These are phyloP conservation scores for Erythrobasidium hasegawianum DNA, from an alignment of 1,284 basidiomycete genomes.

Conservation along the genomic window DNA sequence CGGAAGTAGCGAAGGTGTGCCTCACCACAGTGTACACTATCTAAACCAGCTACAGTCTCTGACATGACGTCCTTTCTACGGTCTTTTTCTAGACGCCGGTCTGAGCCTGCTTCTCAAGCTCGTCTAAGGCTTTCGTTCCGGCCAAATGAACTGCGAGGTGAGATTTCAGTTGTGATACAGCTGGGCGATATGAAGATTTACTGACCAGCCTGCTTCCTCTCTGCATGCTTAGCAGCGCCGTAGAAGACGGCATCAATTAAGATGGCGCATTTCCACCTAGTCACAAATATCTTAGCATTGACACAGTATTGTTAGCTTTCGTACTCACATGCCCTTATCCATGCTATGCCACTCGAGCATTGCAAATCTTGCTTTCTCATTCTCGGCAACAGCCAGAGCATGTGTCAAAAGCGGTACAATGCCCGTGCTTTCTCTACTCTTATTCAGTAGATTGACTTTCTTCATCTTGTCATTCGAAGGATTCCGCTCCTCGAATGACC, in stretches of 20 bases:
- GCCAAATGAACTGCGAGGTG: neutral
- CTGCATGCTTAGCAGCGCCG: constrained; percentile 23
- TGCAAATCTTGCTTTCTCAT: constrained; percentile 21
- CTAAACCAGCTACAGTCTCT: too few species aligned
- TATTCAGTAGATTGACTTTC: constrained; percentile 23
- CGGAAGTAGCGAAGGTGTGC: too few species aligned
- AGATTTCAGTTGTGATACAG: too few species aligned
- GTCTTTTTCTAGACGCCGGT: neutral
- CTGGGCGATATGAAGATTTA: too few species aligned
- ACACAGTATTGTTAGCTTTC: neutral
- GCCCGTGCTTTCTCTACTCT: constrained; percentile 23
- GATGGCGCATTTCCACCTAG: constrained; percentile 33
- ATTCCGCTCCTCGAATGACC: constrained; percentile 17
- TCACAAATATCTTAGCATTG: neutral
- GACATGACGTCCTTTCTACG: too few species aligned
- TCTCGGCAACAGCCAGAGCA: constrained; percentile 20
- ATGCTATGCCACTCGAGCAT: constrained; percentile 31
- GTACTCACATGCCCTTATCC: constrained; percentile 31
- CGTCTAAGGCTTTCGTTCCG: neutral
- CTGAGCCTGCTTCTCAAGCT: constrained; percentile 2
- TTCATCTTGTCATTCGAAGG: constrained; percentile 1
- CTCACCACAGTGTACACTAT: too few species aligned
- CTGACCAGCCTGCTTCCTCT: constrained; percentile 29
- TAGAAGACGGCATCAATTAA: constrained; percentile 24
- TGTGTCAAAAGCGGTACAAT: constrained; percentile 19